phyloP scores from a whole-genome alignment of 202 grass and related monocot genomes.

The Dendrocalamus latiflorus region DNA sequence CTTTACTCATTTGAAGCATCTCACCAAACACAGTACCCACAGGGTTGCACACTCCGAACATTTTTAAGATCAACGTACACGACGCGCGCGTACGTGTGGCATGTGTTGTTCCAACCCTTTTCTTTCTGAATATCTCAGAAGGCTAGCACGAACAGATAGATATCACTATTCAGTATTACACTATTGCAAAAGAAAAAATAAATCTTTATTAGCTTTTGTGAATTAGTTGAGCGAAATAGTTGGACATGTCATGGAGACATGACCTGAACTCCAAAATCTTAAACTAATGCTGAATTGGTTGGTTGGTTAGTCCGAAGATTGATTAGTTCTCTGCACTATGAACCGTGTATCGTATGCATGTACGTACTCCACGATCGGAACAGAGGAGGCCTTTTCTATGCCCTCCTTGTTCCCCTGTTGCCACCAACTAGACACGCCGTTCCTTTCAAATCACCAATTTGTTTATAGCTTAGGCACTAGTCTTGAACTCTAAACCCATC shows the following conservation, averaged over 20 bases:
- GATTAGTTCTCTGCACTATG: neutral
- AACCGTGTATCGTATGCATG: neutral
- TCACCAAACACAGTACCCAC: neutral
- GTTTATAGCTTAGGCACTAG: neutral
- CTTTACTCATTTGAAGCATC: neutral
- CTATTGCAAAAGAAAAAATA: neutral
- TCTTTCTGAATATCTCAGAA: neutral
- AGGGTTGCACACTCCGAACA: neutral
- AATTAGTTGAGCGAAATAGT: neutral
- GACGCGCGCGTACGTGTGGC: neutral
- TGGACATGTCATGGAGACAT: neutral
- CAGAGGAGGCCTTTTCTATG: neutral
- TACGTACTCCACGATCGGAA: neutral
- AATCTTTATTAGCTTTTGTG: neutral
- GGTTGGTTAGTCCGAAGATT: neutral
- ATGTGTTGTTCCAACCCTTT: neutral
- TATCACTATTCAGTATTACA: neutral
- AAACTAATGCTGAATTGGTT: neutral
- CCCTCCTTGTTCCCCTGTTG: constrained; percentile 12
- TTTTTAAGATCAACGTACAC: too few relatives aligned
- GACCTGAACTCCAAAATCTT: neutral
- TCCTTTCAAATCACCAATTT: neutral
- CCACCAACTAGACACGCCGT: neutral
- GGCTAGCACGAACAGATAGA: neutral
- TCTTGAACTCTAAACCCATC: neutral